These are phyloP conservation scores for Sparassis latifolia DNA, from an alignment of 1,284 basidiomycete species.

Conservation along the genomic window DNA sequence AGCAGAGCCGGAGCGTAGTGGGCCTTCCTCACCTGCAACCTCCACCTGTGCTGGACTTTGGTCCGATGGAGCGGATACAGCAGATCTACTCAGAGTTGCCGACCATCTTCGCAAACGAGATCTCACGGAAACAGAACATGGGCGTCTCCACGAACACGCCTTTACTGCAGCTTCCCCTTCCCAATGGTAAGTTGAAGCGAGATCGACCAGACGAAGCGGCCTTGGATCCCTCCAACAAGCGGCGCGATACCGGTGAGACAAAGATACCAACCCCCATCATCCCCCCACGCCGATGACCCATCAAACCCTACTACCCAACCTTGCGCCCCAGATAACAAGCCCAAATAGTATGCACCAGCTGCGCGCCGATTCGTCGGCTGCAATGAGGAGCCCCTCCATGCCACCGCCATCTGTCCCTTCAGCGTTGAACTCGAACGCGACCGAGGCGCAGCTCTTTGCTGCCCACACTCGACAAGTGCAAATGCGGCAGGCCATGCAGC, in stretches of 20 bases:
- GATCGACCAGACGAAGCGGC: constrained; percentile 48
- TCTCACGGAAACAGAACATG: constrained; percentile 40
- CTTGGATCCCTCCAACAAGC: constrained; percentile 40
- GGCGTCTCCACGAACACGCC: not conserved
- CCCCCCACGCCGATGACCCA: constrained; percentile 16
- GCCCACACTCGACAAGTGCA: constrained; percentile 39
- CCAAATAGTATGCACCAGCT: constrained; percentile 2
- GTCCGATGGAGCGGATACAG: constrained; percentile 50
- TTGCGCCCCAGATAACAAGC: constrained; percentile 1
- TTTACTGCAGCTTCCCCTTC: constrained; percentile 10
- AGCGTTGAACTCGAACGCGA: constrained; percentile 12
- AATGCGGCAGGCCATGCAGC: constrained; percentile 33
- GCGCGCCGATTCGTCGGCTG: constrained; percentile 8
- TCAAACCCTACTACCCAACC: constrained; percentile 10
- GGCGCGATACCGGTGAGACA: constrained; percentile 64
- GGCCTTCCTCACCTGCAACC: constrained; percentile 50
- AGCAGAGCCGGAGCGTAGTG: constrained; percentile 20
- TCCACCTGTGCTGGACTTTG: constrained; percentile 45
- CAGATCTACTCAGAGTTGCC: constrained; percentile 58
- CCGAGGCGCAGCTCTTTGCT: constrained; percentile 24
- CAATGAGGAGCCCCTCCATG: constrained; percentile 19
- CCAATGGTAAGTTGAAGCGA: constrained; percentile 44
- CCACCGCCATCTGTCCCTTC: constrained; percentile 22
- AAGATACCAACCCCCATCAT: constrained; percentile 28
- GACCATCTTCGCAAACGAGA: constrained; percentile 55